Evolutionary conservation across 805 yeast genomes (phyloP).

Genomic region (Teunomyces pallodes): DNA sequence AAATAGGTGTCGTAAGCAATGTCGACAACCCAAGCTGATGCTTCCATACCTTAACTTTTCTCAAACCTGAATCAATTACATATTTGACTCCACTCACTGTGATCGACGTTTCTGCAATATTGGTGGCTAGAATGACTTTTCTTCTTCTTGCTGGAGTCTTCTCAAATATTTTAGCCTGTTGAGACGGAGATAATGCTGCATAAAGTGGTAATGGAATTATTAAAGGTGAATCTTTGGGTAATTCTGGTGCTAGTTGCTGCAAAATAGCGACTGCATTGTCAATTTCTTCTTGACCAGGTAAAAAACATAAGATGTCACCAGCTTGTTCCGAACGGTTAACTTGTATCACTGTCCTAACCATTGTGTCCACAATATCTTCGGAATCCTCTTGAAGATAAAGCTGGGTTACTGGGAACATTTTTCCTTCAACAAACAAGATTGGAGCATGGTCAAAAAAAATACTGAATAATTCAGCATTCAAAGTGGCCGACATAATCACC

Average conservation of each 20-base stretch:
- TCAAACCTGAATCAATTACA: conserved; percentile 87
- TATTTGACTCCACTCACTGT: conserved; percentile 93
- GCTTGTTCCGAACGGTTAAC: conserved; percentile 73
- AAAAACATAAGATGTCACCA: conserved; percentile 90
- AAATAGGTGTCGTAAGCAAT: conserved; percentile 84
- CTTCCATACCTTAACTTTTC: conserved; percentile 94
- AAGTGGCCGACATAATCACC: conserved; percentile 94
- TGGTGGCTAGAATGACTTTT: conserved; percentile 88
- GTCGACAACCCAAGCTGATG: conserved; percentile 92
- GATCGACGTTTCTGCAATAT: conserved; percentile 96
- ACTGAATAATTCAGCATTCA: conserved; percentile 86
- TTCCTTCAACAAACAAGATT: conserved; percentile 85
- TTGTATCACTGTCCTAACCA: conserved; percentile 72
- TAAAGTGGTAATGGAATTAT: conserved; percentile 81
- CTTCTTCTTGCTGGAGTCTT: conserved; percentile 64
- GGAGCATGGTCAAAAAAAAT: conserved; percentile 75
- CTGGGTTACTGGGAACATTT: conserved; percentile 79
- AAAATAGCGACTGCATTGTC: conserved; percentile 74
- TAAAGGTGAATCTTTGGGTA: conserved; percentile 73
- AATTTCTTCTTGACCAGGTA: conserved; percentile 97
- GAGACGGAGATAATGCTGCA: conserved; percentile 87
- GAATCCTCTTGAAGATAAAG: conserved; percentile 60
- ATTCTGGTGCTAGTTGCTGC: conserved; percentile 55
- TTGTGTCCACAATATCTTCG: conserved; percentile 82
- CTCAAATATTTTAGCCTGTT: conserved; percentile 78